Conservation (phyloP, 2,329 filamentous ascomycete species). For the Venturiaceae sp. region DNA sequence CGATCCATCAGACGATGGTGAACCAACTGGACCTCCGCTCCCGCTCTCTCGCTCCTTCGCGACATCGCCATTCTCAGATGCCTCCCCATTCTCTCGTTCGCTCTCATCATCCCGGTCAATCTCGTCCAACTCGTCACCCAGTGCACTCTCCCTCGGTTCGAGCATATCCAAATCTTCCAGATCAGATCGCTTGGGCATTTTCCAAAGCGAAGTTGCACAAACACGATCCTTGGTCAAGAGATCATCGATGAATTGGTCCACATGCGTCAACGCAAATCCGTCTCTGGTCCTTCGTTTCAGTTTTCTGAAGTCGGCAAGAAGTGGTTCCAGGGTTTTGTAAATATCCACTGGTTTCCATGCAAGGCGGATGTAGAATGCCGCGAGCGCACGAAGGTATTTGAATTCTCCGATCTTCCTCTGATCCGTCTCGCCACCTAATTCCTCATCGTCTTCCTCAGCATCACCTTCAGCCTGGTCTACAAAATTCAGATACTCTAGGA, state of each 20-base stretch:
- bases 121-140: constrained; percentile 63
- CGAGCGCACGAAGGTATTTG: constrained; percentile 79
- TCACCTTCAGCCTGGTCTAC: constrained; percentile 45
- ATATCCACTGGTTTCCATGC: constrained; percentile 77
- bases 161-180: constrained; percentile 83
- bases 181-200: constrained; percentile 71
- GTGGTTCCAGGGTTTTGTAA: constrained; percentile 70
- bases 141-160: constrained; percentile 73
- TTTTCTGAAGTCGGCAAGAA: constrained; percentile 74
- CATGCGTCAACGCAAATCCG: constrained; percentile 64
- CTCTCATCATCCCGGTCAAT: constrained; percentile 17
- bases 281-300: constrained; percentile 65
- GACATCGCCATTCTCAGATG: not conserved
- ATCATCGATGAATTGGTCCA: constrained; percentile 94
- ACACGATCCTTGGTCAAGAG: constrained; percentile 80
- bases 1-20: not conserved
- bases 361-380: constrained; percentile 85
- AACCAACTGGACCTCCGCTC: not conserved
- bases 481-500: constrained; percentile 66
- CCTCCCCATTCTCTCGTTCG: not conserved
- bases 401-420: constrained; percentile 30
- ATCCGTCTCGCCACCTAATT: constrained; percentile 12
- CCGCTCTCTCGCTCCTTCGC: not conserved
- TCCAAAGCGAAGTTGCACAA: constrained; percentile 86
- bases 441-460: constrained; percentile 57